Evolutionary conservation across 345 rosid genomes (phyloP).

Genomic region (Acer yangbiense): DNA sequence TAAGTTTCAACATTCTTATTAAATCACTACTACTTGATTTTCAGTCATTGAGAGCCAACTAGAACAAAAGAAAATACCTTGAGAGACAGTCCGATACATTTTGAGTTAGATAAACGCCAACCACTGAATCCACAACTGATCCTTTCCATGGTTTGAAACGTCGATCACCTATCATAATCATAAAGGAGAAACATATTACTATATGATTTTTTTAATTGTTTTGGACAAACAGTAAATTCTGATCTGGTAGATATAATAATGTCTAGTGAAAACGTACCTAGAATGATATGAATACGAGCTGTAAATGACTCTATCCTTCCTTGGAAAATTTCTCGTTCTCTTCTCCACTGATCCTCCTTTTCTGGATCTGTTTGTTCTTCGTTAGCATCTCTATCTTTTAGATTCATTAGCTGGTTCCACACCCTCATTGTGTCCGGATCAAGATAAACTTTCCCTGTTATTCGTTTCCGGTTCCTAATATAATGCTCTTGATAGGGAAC

Average conservation of each 20-base stretch:
- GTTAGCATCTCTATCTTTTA: not conserved
- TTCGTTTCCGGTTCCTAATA: not conserved
- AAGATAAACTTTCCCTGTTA: constrained; percentile 33
- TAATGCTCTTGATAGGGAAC: constrained; percentile 22
- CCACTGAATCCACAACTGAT: constrained; percentile 64
- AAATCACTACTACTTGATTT: not conserved
- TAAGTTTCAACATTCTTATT: not conserved
- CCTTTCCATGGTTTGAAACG: constrained; percentile 62
- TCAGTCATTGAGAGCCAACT: not conserved
- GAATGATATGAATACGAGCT: constrained; percentile 34
- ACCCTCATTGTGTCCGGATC: constrained; percentile 38
- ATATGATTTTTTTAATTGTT: not conserved
- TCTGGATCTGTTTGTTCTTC: constrained; percentile 26
- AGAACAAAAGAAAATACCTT: constrained; percentile 37
- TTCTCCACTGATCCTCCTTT: constrained; percentile 35
- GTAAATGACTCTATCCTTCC: constrained; percentile 37
- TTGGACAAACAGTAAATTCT: not conserved
- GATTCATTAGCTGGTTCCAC: constrained; percentile 43
- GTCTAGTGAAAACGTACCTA: constrained; percentile 34
- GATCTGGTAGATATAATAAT: not conserved
- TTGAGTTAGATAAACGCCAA: constrained; percentile 72
- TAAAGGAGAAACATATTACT: not conserved
- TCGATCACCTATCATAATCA: constrained; percentile 46
- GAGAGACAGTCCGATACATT: constrained; percentile 59
- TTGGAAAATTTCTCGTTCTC: constrained; percentile 32